Evolutionary conservation across 371 early-diverging fungal genomes (phyloP).

Genomic region (Globomyces sp.): DNA sequence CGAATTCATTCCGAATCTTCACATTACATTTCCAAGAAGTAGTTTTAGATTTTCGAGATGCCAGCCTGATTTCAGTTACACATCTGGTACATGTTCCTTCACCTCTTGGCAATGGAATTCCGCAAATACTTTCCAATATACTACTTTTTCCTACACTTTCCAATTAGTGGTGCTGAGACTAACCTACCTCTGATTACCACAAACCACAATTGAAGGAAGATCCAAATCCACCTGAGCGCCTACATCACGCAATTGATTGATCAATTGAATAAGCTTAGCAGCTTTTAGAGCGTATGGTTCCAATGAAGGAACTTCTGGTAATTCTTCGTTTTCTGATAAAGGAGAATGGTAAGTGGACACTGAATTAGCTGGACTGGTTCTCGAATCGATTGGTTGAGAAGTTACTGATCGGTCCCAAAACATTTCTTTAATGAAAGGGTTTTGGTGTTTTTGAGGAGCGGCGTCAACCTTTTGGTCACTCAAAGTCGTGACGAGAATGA

Average conservation of each 20-base stretch:
- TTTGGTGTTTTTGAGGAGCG: too few relatives aligned
- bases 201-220: conserved; percentile 63
- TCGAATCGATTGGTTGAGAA: too few relatives aligned
- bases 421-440: too few relatives aligned
- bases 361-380: not conserved
- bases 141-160: conserved; percentile 42
- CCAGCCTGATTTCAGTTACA: conserved; percentile 45
- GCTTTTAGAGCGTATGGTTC: conserved; percentile 1
- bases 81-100: conserved; percentile 55
- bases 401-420: too few relatives aligned
- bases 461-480: too few relatives aligned
- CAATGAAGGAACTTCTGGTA: not conserved
- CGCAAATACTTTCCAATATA: conserved; percentile 50
- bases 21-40: conserved; percentile 39
- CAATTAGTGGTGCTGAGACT: not conserved
- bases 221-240: conserved; percentile 56
- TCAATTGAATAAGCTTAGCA: conserved; percentile 28
- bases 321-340: not conserved
- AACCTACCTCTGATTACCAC: conserved; percentile 46
- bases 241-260: conserved; percentile 53
- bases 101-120: conserved; percentile 42
- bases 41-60: conserved; percentile 3
- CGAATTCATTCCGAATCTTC: conserved; percentile 45
- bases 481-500: too few relatives aligned
- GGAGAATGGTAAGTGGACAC: conserved; percentile 2